Evolutionary conservation across 2,329 filamentous ascomycete genomes (phyloP).

Genomic region (Gremmenia infestans): DNA sequence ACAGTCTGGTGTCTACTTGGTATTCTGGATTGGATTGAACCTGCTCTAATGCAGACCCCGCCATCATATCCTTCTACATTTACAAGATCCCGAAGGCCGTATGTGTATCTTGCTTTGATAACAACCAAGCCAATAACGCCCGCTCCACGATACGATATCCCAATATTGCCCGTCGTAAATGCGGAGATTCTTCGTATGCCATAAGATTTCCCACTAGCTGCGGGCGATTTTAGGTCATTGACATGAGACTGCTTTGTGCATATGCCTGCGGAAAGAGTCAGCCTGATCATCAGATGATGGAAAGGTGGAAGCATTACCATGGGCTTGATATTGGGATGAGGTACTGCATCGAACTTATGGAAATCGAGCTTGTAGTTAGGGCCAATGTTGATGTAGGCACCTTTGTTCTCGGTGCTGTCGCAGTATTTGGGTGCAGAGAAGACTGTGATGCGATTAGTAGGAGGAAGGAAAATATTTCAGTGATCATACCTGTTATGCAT

Average conservation of each 20-base stretch:
- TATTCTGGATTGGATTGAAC: not conserved
- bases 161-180: not conserved
- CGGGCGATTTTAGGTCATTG: conserved; percentile 30
- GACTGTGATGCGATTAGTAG: conserved; percentile 45
- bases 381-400: conserved; percentile 95
- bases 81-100: conserved; percentile 3
- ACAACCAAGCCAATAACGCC: conserved; percentile 9
- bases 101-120: conserved; percentile 6
- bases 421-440: conserved; percentile 98
- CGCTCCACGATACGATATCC: conserved; percentile 3
- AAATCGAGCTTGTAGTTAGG: conserved; percentile 87
- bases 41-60: not conserved
- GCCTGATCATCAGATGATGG: not conserved
- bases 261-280: conserved; percentile 56
- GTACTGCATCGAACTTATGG: conserved; percentile 92
- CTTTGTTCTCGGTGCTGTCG: conserved; percentile 96
- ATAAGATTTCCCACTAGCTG: conserved; percentile 4
- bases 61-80: conserved; percentile 7
- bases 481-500: conserved; percentile 76
- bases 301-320: conserved; percentile 54
- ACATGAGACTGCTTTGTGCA: conserved; percentile 76
- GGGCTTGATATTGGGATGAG: conserved; percentile 90
- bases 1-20: not conserved
- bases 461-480: not conserved
- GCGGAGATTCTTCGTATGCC: conserved; percentile 6